Conservation (phyloP, 1,139 yeast species). For the Diutina catenulata region DNA sequence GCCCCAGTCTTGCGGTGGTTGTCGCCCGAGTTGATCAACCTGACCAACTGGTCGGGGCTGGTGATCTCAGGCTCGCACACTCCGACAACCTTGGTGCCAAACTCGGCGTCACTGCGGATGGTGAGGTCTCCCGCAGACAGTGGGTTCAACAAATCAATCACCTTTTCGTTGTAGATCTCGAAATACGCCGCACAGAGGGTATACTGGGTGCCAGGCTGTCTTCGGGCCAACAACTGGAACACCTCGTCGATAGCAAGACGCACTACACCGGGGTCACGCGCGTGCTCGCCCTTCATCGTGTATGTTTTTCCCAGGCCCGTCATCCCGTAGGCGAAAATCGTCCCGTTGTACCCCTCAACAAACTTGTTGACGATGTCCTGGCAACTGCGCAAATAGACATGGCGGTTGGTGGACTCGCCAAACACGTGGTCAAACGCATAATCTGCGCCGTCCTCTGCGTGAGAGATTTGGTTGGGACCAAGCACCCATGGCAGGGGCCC, state of each 20-base stretch:
- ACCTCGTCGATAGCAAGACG: slow-evolving; percentile 62
- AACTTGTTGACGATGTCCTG: slow-evolving; percentile 52
- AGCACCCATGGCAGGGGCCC: slow-evolving; percentile 1
- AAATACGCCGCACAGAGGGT: slow-evolving; percentile 57
- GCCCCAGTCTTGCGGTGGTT: slow-evolving; percentile 68
- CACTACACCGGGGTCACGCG: slow-evolving; percentile 71
- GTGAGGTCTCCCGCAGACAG: slow-evolving; percentile 35
- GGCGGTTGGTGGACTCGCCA: slow-evolving; percentile 32
- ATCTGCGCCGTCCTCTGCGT: slow-evolving; percentile 37
- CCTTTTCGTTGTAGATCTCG: slow-evolving; percentile 84
- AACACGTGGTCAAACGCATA: slow-evolving; percentile 75
- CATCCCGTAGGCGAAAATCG: slow-evolving; percentile 90
- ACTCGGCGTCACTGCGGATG: slow-evolving; percentile 61
- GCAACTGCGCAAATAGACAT: slow-evolving; percentile 54
- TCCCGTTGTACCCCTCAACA: slow-evolving; percentile 69
- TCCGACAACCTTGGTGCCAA: slow-evolving; percentile 74
- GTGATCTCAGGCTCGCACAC: slow-evolving; percentile 48
- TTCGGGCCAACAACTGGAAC: slow-evolving; percentile 35
- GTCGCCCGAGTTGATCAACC: slow-evolving; percentile 59
- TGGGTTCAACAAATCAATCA: slow-evolving; percentile 50
- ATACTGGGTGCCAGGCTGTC: slow-evolving; percentile 17
- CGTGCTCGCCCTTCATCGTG: slow-evolving; percentile 69
- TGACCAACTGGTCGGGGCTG: slow-evolving; percentile 48
- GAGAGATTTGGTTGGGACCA: slow-evolving; percentile 28
- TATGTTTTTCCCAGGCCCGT: slow-evolving; percentile 94